These are phyloP conservation scores for Dujonia santamariae DNA, from an alignment of 1,139 yeast genomes.

Conservation along the genomic window DNA sequence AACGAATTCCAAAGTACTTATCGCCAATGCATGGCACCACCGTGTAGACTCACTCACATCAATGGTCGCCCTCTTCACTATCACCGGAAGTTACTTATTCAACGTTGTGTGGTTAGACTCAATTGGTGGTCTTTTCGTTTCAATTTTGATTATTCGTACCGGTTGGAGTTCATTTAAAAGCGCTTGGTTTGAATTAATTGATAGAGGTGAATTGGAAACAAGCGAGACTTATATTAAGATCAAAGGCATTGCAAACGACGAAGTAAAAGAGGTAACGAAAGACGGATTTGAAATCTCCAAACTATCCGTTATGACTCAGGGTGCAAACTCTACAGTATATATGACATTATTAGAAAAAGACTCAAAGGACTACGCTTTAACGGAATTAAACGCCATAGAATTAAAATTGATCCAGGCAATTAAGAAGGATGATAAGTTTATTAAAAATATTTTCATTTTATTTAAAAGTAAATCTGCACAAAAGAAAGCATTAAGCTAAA, in stretches of 20 bases:
- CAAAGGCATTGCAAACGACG: conserved; percentile 18
- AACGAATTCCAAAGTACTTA: conserved; percentile 81
- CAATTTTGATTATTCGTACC: conserved; percentile 76
- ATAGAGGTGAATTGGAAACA: conserved; percentile 41
- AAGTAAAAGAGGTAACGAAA: conserved; percentile 15
- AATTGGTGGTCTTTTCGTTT: conserved; percentile 84
- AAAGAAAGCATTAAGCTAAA: too few species aligned
- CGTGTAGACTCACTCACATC: conserved; percentile 94
- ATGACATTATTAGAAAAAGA: conserved; percentile 20
- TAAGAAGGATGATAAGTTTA: conserved; percentile 30
- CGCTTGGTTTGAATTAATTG: conserved; percentile 75
- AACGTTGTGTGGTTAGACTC: conserved; percentile 85
- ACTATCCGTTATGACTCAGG: conserved; percentile 60
- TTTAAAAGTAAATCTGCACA: too few species aligned
- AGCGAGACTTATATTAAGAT: conserved; percentile 29
- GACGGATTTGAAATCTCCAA: conserved; percentile 36
- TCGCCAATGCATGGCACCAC: conserved; percentile 99
- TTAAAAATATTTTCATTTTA: conserved; percentile 28
- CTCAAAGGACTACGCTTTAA: conserved; percentile 17
- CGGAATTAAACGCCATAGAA: conserved; percentile 29
- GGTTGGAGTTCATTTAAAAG: conserved; percentile 72
- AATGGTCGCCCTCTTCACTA: conserved; percentile 83
- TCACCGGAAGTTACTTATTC: conserved; percentile 78
- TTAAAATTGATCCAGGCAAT: conserved; percentile 21
- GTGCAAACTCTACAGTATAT: conserved; percentile 58